Evolutionary conservation across 805 yeast genomes (phyloP).

Genomic region (Yarrowia hollandica): DNA sequence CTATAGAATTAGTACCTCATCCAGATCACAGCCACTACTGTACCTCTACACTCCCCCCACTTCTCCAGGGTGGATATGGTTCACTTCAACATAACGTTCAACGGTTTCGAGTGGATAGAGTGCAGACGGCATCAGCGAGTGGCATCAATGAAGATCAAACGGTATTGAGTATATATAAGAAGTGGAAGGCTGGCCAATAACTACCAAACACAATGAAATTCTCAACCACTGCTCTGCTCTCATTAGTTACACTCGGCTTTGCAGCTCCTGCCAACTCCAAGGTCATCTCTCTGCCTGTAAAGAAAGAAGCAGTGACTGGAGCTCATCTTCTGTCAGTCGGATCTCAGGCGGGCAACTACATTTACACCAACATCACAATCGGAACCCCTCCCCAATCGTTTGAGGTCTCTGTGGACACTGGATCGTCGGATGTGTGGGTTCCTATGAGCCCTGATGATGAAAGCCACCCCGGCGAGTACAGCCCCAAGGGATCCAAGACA

Average conservation of each 20-base stretch:
- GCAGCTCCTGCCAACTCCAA: not conserved
- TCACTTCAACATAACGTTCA: too few species aligned
- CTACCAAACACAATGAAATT: not conserved
- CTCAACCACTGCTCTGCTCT: not conserved
- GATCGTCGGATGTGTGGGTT: not conserved
- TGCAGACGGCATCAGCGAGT: too few species aligned
- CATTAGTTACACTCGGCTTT: not conserved
- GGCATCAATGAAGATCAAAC: too few species aligned
- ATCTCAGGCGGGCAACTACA: not conserved
- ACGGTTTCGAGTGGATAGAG: too few species aligned
- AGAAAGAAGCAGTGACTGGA: not conserved
- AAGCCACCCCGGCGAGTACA: not conserved
- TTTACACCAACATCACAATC: not conserved
- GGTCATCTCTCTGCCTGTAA: not conserved
- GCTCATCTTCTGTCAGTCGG: too few species aligned
- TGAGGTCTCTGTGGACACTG: not conserved
- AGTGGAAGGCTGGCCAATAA: too few species aligned
- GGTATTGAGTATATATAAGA: too few species aligned
- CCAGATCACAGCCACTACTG: too few species aligned
- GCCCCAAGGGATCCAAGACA: not conserved
- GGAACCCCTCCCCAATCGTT: not conserved
- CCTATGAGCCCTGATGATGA: not conserved
- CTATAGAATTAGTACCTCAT: too few species aligned
- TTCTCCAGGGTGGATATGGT: too few species aligned
- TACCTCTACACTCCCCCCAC: too few species aligned